Conservation (phyloP, 495 filamentous ascomycete genomes). For the Saxispiralis lemnorum region DNA sequence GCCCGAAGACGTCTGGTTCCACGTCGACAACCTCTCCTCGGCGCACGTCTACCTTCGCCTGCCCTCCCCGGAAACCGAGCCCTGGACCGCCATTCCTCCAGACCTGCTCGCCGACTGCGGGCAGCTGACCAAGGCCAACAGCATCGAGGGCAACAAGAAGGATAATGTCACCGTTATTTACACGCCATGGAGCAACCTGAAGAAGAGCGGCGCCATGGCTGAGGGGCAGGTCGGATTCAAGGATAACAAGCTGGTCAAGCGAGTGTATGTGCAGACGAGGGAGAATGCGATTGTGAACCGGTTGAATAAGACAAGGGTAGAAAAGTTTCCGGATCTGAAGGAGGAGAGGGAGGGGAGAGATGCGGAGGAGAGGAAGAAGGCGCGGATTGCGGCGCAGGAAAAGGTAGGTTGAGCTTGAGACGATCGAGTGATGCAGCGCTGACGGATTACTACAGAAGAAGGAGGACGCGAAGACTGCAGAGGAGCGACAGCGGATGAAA, state of each 20-base stretch:
- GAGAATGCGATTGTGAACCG: slow-evolving; percentile 87
- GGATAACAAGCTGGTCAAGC: slow-evolving; percentile 68
- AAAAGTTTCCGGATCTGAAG: slow-evolving; percentile 65
- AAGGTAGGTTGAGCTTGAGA: slow-evolving; percentile 31
- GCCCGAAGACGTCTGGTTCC: slow-evolving; percentile 97
- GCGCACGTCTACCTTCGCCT: slow-evolving; percentile 90
- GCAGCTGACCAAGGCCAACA: slow-evolving; percentile 95
- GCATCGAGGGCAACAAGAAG: slow-evolving; percentile 98
- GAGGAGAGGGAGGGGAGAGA: slow-evolving; percentile 60
- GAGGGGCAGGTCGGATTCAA: slow-evolving; percentile 89
- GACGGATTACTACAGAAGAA: slow-evolving; percentile 37
- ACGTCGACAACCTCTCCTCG: slow-evolving; percentile 91
- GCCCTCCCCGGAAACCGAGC: slow-evolving; percentile 55
- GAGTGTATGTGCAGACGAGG: slow-evolving; percentile 53
- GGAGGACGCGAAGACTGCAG: slow-evolving; percentile 57
- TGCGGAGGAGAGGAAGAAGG: slow-evolving; percentile 47
- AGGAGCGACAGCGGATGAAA: slow-evolving; percentile 72
- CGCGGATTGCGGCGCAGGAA: slow-evolving; percentile 48
- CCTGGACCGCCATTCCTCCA: slow-evolving; percentile 66
- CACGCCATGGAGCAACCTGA: slow-evolving; percentile 92
- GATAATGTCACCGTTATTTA: slow-evolving; percentile 94
- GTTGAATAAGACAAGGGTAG: slow-evolving; percentile 83
- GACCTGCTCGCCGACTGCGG: slow-evolving; percentile 70
- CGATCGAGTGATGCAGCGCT: neutral
- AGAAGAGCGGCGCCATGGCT: slow-evolving; percentile 92